These are phyloP conservation scores for Comarum palustre DNA, from an alignment of 306 rosid species.

Conservation along the genomic window DNA sequence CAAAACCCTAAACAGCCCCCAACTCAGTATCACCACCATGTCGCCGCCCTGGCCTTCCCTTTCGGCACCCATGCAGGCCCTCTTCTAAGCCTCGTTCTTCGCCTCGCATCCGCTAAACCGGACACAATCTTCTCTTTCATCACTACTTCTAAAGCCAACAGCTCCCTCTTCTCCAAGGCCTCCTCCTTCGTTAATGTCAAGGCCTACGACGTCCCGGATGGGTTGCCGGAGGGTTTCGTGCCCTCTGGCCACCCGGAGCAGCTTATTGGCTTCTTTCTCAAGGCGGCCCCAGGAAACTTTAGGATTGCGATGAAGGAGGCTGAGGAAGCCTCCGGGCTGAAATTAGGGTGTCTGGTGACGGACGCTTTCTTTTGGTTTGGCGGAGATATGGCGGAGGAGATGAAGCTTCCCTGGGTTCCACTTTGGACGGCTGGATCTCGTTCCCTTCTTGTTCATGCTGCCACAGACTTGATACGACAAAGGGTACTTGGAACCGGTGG, in stretches of 20 bases:
- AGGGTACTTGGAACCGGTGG: conserved; percentile 18
- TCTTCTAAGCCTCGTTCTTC: conserved; percentile 39
- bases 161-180: conserved; percentile 12
- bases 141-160: conserved; percentile 38
- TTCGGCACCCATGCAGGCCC: conserved; percentile 70
- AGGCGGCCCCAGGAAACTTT: conserved; percentile 38
- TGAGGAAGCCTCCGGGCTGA: conserved; percentile 29
- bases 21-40: conserved; percentile 29
- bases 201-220: conserved; percentile 48
- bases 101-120: conserved; percentile 40
- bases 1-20: neutral
- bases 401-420: conserved; percentile 62
- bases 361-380: conserved; percentile 71
- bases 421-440: conserved; percentile 76
- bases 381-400: conserved; percentile 46
- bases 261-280: conserved; percentile 31
- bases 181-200: conserved; percentile 20
- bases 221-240: conserved; percentile 43
- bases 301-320: conserved; percentile 31
- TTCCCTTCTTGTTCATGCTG: conserved; percentile 42
- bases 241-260: conserved; percentile 29
- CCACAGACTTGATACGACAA: conserved; percentile 32
- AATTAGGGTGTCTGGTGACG: conserved; percentile 49
- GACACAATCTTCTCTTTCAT: conserved; percentile 48
- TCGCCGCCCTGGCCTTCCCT: conserved; percentile 67